Base-by-base conservation (phyloP, 208 protist species). In the Leishmania gerbilli region DNA sequence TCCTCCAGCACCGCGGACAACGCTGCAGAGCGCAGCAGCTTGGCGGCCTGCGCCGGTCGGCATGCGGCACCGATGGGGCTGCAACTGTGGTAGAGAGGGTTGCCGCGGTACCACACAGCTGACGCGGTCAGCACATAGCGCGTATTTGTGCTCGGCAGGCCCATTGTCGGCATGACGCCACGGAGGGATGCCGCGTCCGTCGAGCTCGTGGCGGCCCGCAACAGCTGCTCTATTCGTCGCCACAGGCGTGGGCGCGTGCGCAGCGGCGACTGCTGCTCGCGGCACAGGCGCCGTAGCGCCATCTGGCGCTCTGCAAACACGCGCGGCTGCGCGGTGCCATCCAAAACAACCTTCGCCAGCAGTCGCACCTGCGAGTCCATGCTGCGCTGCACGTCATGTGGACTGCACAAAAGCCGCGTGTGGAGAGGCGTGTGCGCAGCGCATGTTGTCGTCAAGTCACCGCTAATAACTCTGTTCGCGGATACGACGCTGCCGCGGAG, bases 1-100 rank as follows among this genome's bases (percentile, higher is more conserved):
- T 83, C 72, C 11, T 87, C 84, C 6, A 91, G 56, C 56, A 85
- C 49, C n/a, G 79, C 79, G 17, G 85, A 80, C 40, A 94, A 17
- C 24, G 88, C 93, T 9, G 86, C 89, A 17, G 88, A 75, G n/a
- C 82, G 82, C 45, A 92, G 77, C 56, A 92, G 91, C 45, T 82
- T 71, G 1, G 60, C 47, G 34, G 86, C 86, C 24, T 79, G 81
- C 31, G 76, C 64, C 7, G 77, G 65, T 11, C 40, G 34, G 5
- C 71, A 34, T 19, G 21, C 53, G 64, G 53, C 82, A 17, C 27
- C 53, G 3, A 45, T 19, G 27, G n/a, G 56, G 49, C 58, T 89
- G 69, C 37, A 74, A 64, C 84, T 67, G 49, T 74, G 71, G 82
- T 86, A 84, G 8, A 90, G 56, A 0, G 84, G 87, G 55, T 74